Conservation (phyloP, 345 rosid species). For the Zanthoxylum bungeanum region DNA sequence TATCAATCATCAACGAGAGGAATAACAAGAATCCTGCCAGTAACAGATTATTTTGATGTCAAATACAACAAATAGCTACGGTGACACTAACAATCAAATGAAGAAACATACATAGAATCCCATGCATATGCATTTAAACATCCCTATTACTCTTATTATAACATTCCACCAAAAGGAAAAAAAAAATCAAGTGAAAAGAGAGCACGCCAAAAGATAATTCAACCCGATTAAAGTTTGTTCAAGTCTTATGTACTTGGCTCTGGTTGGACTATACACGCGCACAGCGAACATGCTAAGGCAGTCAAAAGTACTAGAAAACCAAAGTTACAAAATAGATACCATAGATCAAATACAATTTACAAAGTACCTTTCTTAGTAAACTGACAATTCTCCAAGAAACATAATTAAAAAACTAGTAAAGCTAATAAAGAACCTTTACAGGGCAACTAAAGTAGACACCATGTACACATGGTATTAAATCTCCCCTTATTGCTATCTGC, state of each 20-base stretch:
- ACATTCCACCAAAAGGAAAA: neutral
- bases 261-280: neutral
- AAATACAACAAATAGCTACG: neutral
- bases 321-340: neutral
- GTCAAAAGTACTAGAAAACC: neutral
- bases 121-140: neutral
- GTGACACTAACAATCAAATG: neutral
- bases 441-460: neutral
- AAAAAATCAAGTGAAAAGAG: neutral
- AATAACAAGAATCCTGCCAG: constrained; percentile 71
- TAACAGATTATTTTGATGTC: neutral
- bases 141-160: neutral
- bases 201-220: neutral
- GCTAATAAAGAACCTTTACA: neutral
- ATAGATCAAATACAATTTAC: neutral
- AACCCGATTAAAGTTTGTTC: neutral
- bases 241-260: neutral
- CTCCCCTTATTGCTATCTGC: neutral
- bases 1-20: constrained; percentile 78
- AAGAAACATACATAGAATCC: neutral
- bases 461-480: neutral
- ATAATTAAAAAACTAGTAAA: neutral
- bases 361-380: neutral
- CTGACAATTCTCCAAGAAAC: neutral
- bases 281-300: neutral